These are phyloP conservation scores for Fomes fomentarius DNA, from an alignment of 1,284 basidiomycete species.

Conservation along the genomic window DNA sequence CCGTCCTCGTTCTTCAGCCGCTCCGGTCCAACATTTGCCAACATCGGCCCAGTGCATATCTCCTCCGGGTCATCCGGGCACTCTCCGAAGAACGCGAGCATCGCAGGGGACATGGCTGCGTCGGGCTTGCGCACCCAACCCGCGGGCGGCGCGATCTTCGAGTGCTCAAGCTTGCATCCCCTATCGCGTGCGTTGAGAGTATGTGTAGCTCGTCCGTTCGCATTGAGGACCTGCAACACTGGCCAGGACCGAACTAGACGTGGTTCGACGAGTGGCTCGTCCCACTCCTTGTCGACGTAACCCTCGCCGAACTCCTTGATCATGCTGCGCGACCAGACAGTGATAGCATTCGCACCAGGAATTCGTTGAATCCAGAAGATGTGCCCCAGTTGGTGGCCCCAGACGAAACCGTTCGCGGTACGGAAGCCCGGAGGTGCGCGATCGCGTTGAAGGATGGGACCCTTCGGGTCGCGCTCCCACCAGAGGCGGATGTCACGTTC, in stretches of 20 bases:
- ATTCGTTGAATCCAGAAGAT: slow-evolving; percentile 30
- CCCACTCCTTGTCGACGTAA: slow-evolving; percentile 22
- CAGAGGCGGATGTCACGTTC: slow-evolving; percentile 7
- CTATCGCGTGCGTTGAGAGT: slow-evolving; percentile 18
- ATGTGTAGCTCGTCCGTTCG: not conserved
- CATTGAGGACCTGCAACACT: slow-evolving; percentile 21
- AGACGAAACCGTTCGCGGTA: slow-evolving; percentile 36
- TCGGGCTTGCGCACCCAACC: not conserved
- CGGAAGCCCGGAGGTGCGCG: slow-evolving; percentile 31
- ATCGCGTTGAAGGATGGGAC: slow-evolving; percentile 26
- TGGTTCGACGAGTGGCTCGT: slow-evolving; percentile 22
- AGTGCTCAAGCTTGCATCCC: slow-evolving; percentile 23
- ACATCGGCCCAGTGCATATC: slow-evolving; percentile 9
- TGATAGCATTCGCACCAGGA: slow-evolving; percentile 28
- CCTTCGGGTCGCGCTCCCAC: slow-evolving; percentile 33
- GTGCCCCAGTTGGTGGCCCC: slow-evolving; percentile 36
- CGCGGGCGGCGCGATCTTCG: not conserved
- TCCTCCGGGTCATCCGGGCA: slow-evolving; percentile 3
- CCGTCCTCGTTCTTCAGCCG: not conserved
- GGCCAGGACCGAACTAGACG: slow-evolving; percentile 30
- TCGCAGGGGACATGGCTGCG: not conserved
- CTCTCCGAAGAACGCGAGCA: slow-evolving; percentile 1
- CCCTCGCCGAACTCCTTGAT: slow-evolving; percentile 34
- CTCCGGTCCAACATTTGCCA: not conserved
- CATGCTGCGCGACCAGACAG: slow-evolving; percentile 40